Percentiles rank a stretch among this genome's conserved stretches.
These are phyloP conservation scores for Penicillium manginii DNA, from an alignment of 495 filamentous ascomycete species.

Conservation along the genomic window DNA sequence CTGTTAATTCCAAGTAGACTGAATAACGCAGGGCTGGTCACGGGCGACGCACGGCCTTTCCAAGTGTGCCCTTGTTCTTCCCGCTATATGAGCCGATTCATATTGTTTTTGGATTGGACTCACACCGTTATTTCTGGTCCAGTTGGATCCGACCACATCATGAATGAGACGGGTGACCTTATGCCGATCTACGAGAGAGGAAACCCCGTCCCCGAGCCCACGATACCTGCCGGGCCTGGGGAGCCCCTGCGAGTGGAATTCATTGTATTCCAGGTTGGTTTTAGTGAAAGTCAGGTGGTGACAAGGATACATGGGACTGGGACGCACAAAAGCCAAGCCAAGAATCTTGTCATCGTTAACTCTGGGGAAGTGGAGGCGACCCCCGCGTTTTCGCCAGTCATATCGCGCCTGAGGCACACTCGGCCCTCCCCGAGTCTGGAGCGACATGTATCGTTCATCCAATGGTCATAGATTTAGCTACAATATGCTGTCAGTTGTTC, in stretches of 20 bases:
- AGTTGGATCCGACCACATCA: conserved; percentile 1
- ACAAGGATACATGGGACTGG: neutral
- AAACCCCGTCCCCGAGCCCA: neutral
- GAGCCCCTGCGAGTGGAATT: neutral
- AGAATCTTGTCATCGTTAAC: neutral
- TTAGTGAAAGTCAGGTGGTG: neutral
- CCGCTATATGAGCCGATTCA: neutral
- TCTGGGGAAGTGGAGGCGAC: conserved; percentile 6
- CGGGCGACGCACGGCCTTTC: neutral
- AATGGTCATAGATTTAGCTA: neutral
- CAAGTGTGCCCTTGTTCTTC: neutral
- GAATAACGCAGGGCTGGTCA: neutral
- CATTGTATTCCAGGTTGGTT: neutral
- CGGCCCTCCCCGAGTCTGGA: neutral
- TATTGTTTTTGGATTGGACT: neutral
- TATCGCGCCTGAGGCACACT: neutral
- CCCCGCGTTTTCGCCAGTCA: conserved; percentile 3
- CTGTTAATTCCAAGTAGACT: neutral
- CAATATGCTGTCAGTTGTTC: neutral
- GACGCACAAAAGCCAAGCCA: neutral
- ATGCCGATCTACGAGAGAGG: neutral
- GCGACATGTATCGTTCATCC: neutral
- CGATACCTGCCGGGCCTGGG: neutral
- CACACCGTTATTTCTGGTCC: conserved; percentile 3
- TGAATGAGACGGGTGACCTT: neutral